These are phyloP conservation scores for Lizonia empirigonia DNA, from an alignment of 2,329 filamentous ascomycete genomes.

Conservation along the genomic window DNA sequence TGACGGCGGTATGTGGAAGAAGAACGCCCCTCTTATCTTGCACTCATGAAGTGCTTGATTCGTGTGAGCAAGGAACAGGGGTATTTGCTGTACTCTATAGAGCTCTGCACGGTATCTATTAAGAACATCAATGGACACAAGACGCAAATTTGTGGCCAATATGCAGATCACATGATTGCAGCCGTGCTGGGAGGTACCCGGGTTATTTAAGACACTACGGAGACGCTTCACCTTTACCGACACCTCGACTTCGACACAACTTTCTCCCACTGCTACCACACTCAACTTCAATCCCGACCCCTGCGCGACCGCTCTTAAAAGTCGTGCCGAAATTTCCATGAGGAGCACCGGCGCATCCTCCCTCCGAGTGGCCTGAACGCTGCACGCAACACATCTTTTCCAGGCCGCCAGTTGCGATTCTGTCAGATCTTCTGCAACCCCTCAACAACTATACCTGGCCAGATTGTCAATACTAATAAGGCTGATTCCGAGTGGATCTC, in stretches of 20 bases:
- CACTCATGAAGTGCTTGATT: background rate
- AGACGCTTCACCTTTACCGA: slow-evolving; percentile 16
- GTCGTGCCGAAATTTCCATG: background rate
- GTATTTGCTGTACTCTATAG: background rate
- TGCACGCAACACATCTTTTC: slow-evolving; percentile 2
- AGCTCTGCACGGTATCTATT: no score
- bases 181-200: slow-evolving; percentile 8
- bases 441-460: background rate
- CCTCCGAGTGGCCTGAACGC: slow-evolving; percentile 6
- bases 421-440: background rate
- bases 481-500: background rate
- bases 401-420: background rate
- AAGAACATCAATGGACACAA: background rate
- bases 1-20: background rate
- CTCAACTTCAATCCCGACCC: background rate
- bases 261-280: slow-evolving; percentile 2
- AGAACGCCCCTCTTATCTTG: background rate
- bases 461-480: no score
- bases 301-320: background rate
- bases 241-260: background rate
- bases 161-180: slow-evolving; percentile 9
- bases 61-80: background rate
- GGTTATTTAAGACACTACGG: slow-evolving; percentile 4
- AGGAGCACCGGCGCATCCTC: slow-evolving; percentile 3
- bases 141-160: background rate